phyloP scores from a whole-genome alignment of 2,329 filamentous ascomycete genomes.

The Epicoccum nigrum region DNA sequence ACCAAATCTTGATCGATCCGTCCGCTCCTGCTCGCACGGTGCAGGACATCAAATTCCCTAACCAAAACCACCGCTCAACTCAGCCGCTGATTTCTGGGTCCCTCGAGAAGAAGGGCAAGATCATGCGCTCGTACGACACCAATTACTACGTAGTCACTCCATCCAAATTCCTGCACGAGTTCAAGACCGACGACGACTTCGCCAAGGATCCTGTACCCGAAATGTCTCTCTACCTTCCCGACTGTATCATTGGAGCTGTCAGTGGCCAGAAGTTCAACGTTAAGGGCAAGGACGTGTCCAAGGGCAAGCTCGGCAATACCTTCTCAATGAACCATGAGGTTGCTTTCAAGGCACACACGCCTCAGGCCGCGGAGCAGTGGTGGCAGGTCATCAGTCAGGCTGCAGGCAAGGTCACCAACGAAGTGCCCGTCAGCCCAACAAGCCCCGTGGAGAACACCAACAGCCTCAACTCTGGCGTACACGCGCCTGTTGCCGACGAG shows the following conservation, averaged over 20 bases:
- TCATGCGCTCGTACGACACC: conserved; percentile 79
- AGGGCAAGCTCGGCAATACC: conserved; percentile 77
- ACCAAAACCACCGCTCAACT: conserved; percentile 82
- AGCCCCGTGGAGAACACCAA: conserved; percentile 40
- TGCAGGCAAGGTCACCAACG: conserved; percentile 58
- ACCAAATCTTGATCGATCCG: conserved; percentile 77
- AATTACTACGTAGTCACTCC: conserved; percentile 91
- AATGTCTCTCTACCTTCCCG: conserved; percentile 87
- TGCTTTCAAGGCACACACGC: conserved; percentile 83
- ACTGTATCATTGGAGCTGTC: conserved; percentile 76
- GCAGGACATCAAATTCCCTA: conserved; percentile 79
- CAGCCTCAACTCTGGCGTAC: conserved; percentile 18
- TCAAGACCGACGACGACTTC: conserved; percentile 85
- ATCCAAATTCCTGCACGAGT: conserved; percentile 89
- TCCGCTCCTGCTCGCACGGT: conserved; percentile 75
- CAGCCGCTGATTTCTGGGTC: conserved; percentile 85
- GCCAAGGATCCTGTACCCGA: conserved; percentile 79
- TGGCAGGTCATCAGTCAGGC: conserved; percentile 72
- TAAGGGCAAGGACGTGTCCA: conserved; percentile 91
- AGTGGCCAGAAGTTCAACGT: conserved; percentile 87
- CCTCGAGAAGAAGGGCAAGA: conserved; percentile 87
- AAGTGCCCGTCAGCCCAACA: conserved; percentile 48
- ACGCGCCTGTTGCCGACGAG: conserved; percentile 6
- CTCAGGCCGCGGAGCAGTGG: conserved; percentile 84
- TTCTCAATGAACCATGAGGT: conserved; percentile 81